phyloP scores from a whole-genome alignment of 257 asterid species.

The Capsicum rhomboideum region DNA sequence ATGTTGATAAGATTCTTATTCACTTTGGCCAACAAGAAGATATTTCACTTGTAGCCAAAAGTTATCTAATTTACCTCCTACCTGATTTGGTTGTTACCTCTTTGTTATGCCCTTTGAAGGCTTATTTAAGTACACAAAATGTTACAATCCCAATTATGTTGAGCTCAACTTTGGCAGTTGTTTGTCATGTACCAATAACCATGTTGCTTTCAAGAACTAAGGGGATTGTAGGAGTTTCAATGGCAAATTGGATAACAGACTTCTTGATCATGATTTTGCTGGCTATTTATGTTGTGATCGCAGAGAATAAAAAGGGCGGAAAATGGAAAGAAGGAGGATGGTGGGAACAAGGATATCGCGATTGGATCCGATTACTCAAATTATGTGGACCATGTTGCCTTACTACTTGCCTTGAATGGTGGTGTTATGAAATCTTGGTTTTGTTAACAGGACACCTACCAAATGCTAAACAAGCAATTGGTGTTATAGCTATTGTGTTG shows the following conservation, averaged over 20 bases:
- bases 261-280: constrained; percentile 28
- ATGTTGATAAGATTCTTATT: constrained; percentile 53
- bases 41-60: constrained; percentile 44
- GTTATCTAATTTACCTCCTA: constrained; percentile 45
- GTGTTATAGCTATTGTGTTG: constrained; percentile 62
- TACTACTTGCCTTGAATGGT: constrained; percentile 88
- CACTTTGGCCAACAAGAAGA: constrained; percentile 63
- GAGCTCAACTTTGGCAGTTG: constrained; percentile 52
- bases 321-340: constrained; percentile 67
- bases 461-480: constrained; percentile 43
- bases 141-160: constrained; percentile 61
- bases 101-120: constrained; percentile 58
- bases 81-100: constrained; percentile 67
- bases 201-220: constrained; percentile 36
- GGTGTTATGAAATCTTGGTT: constrained; percentile 82
- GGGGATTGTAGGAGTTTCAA: constrained; percentile 65
- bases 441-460: constrained; percentile 62
- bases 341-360: constrained; percentile 40
- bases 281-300: constrained; percentile 29
- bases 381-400: constrained; percentile 74
- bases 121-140: constrained; percentile 65
- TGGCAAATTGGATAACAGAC: constrained; percentile 78
- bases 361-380: constrained; percentile 48
- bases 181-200: constrained; percentile 53
- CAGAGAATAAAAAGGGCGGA: constrained; percentile 34